Conservation (phyloP, 768 basidiomycete species). For the Amanita molliuscula region DNA sequence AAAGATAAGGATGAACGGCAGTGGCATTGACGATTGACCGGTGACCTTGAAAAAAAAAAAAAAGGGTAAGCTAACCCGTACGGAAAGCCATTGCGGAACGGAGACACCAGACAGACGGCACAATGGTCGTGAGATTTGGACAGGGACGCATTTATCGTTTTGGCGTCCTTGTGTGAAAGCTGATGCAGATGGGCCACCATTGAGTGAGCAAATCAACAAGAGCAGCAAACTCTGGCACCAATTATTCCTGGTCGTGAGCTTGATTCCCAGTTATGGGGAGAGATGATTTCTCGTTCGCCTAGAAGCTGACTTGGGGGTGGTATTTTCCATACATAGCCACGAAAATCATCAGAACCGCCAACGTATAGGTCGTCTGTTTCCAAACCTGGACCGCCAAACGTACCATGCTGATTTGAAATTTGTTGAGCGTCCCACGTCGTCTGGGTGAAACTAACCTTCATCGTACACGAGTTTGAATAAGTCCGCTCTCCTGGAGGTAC, state of each 20-base stretch:
- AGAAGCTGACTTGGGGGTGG: slow-evolving; percentile 37
- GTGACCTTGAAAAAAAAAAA: slow-evolving; percentile 39
- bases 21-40: slow-evolving; percentile 69
- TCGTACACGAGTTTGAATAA: slow-evolving; percentile 68
- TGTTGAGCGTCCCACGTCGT: background rate
- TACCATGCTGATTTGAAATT: slow-evolving; percentile 45
- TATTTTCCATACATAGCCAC: slow-evolving; percentile 70
- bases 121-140: slow-evolving; percentile 51
- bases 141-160: slow-evolving; percentile 43
- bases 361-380: slow-evolving; percentile 50
- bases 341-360: slow-evolving; percentile 79
- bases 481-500: slow-evolving; percentile 34
- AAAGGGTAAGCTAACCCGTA: background rate
- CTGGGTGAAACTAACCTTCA: slow-evolving; percentile 45
- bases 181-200: slow-evolving; percentile 11
- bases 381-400: slow-evolving; percentile 54
- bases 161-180: slow-evolving; percentile 34
- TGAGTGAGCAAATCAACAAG: background rate
- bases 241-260: slow-evolving; percentile 22
- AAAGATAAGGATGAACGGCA: slow-evolving; percentile 60
- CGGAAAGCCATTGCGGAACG: background rate
- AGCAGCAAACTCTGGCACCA: slow-evolving; percentile 17
- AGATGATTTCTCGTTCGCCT: slow-evolving; percentile 35
- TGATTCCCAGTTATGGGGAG: slow-evolving; percentile 33
- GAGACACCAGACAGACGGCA: slow-evolving; percentile 45